Base-by-base conservation (phyloP, 257 asterid genomes). In the Fraxinus americana region DNA sequence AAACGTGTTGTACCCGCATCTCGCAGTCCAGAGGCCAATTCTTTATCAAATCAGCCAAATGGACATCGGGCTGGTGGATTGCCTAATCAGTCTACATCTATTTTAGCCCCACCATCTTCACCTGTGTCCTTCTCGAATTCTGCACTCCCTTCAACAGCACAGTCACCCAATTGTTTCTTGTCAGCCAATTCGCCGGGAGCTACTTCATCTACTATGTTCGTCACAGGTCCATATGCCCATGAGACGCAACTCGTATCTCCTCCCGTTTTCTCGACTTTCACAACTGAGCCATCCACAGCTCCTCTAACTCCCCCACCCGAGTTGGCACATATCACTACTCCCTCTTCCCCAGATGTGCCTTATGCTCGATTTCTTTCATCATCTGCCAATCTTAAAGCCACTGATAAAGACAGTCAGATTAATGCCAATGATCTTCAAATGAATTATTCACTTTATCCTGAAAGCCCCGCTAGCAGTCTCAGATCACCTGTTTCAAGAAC, bases 321-420 rank as follows among this genome's bases (percentile, higher is more conserved):
- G 81, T 77, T 89, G 74, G 97, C 98, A 29, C 98, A 91, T 73
- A 75, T 93, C 48, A 93, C 98, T 39, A 91, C 98, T 21, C 98
- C 98, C n/a, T 93, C 97, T 80, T 93, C 98, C 30, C 98, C 98
- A 0, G 98, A 93, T 11, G 98, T 93, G 79, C 98, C 98, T 71
- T 92, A 82, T 10, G 97, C 98, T 34, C 94, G 75, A 79, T 91
- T 92, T 80, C 97, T 92, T 59, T 86, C 93, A 10, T 89, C 97
- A 34, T 87, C 92, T 3, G 82, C 84, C 67, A 84, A 85, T 48
- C 77, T 89, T 17, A 90, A 86, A 79, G 63, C 72, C 35, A 32
- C 82, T 17, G 80, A 79, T 36, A 91, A 86, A 67, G 75, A 86
- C 30, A 84, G 85, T 63, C 84, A 78, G 77, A 70, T 67, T 29